Conservation (phyloP, 352 stramenopile species). For the Phytophthora ohioensis region DNA sequence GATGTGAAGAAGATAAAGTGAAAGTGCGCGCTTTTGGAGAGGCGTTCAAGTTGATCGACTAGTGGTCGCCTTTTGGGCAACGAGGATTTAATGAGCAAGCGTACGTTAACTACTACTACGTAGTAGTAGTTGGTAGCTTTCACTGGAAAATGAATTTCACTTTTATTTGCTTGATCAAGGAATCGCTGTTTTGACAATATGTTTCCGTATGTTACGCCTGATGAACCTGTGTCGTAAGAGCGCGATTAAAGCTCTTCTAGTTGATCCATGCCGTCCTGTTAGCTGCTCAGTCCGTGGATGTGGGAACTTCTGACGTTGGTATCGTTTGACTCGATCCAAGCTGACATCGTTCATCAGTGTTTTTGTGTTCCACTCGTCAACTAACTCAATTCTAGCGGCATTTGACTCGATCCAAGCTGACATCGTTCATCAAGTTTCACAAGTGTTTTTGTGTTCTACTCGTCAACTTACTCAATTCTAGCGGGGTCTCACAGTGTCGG, state of each 20-base stretch:
- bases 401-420: constrained; percentile 63
- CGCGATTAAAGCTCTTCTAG: constrained; percentile 39
- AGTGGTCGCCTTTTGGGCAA: too few species aligned
- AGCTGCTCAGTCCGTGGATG: constrained; percentile 55
- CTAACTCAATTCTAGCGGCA: constrained; percentile 7
- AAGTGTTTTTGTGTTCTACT: constrained; percentile 57
- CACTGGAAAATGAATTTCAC: too few species aligned
- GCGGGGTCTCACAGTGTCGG: constrained; percentile 21
- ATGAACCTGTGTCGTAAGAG: constrained; percentile 36
- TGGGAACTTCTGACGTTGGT: constrained; percentile 52
- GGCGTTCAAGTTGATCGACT: too few species aligned
- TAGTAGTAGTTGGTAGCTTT: too few species aligned
- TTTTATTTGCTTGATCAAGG: too few species aligned
- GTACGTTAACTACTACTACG: too few species aligned
- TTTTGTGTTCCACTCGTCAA: too few species aligned
- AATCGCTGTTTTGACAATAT: not conserved
- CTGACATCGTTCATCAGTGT: constrained; percentile 52
- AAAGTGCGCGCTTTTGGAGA: constrained; percentile 7
- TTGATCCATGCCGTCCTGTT: constrained; percentile 61
- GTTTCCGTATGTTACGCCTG: constrained; percentile 43
- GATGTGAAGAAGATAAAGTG: not conserved
- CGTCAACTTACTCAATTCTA: constrained; percentile 5
- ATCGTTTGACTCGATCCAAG: constrained; percentile 57
- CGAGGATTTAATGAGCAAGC: too few species aligned
- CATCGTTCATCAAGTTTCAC: constrained; percentile 54